Evolutionary conservation across 2,329 filamentous ascomycete species (phyloP).

Genomic region (Pestalotiopsis sp.): DNA sequence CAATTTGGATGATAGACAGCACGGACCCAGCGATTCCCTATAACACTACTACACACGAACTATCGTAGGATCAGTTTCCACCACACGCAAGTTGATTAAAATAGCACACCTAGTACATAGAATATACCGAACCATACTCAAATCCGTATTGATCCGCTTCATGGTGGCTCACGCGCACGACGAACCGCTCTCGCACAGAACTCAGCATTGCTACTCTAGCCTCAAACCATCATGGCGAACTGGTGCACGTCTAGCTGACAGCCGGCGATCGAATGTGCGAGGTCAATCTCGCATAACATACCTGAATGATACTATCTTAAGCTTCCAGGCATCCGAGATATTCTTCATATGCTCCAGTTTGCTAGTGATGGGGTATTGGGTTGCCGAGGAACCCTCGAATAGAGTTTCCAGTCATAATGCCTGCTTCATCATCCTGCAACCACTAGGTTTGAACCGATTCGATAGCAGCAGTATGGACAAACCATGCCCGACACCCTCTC

Average conservation of each 20-base stretch:
- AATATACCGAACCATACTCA: too few relatives aligned
- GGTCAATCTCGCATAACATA: neutral
- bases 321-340: neutral
- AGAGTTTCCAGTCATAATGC: neutral
- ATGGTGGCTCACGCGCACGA: too few relatives aligned
- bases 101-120: neutral
- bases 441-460: neutral
- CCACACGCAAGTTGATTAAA: neutral
- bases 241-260: neutral
- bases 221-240: neutral
- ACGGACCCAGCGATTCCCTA: neutral
- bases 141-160: too few relatives aligned
- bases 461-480: neutral
- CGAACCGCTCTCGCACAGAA: neutral
- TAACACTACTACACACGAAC: neutral
- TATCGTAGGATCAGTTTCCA: neutral
- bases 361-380: neutral
- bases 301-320: constrained; percentile 1
- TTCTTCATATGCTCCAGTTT: neutral
- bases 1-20: neutral
- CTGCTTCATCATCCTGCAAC: neutral
- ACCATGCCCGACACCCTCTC: neutral
- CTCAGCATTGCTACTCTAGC: neutral
- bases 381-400: neutral
- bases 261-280: neutral